Conservation (phyloP, 306 rosid species). For the Dalbergia oliveri region DNA sequence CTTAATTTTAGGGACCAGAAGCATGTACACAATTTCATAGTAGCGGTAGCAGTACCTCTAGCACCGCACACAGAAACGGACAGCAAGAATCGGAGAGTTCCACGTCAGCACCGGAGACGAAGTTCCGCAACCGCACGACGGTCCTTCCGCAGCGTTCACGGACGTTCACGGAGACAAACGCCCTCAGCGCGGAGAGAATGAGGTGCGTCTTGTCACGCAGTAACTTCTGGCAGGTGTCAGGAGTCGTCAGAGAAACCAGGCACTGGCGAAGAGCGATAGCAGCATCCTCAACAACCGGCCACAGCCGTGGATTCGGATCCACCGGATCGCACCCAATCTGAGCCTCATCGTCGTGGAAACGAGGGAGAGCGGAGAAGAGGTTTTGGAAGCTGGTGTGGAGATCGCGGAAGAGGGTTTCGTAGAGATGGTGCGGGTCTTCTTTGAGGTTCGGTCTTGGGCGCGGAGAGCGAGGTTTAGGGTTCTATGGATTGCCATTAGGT, state of each 20-base stretch:
- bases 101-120: slow-evolving; percentile 49
- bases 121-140: slow-evolving; percentile 50
- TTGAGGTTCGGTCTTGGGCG: slow-evolving; percentile 5
- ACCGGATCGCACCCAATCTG: slow-evolving; percentile 23
- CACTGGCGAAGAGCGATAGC: slow-evolving; percentile 67
- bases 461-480: neutral
- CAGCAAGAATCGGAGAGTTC: slow-evolving; percentile 58
- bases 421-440: slow-evolving; percentile 44
- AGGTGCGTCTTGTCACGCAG: slow-evolving; percentile 49
- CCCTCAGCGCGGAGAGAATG: slow-evolving; percentile 53
- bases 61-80: slow-evolving; percentile 66
- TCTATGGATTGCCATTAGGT: slow-evolving; percentile 39
- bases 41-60: slow-evolving; percentile 62
- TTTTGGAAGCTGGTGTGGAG: slow-evolving; percentile 52
- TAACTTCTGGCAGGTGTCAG: slow-evolving; percentile 46
- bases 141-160: slow-evolving; percentile 40
- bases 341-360: slow-evolving; percentile 26
- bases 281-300: slow-evolving; percentile 56
- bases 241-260: slow-evolving; percentile 58
- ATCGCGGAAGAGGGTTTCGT: slow-evolving; percentile 58
- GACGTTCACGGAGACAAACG: slow-evolving; percentile 46
- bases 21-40: neutral
- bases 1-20: neutral
- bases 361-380: slow-evolving; percentile 53
- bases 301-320: slow-evolving; percentile 44